A percentile compares a stretch with the other conserved stretches of the same genome.
These are phyloP conservation scores for Lasiodiplodia sp. DNA, from an alignment of 2,329 filamentous ascomycete genomes.

Conservation along the genomic window DNA sequence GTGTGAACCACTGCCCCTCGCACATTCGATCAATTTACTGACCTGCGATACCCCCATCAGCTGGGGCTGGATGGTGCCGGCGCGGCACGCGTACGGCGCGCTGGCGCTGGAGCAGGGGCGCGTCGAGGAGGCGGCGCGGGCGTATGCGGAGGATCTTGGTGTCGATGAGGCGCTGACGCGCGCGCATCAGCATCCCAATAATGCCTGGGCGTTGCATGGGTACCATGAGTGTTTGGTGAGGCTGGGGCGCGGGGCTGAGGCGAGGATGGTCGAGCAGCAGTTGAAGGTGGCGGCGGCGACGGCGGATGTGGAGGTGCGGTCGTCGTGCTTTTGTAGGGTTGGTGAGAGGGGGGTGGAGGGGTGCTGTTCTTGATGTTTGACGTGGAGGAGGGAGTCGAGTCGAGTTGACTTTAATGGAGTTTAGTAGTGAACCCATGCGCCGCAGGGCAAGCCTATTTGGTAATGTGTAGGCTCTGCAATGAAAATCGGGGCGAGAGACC, in stretches of 20 bases:
- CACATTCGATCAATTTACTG: no score
- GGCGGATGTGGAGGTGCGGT: conserved; percentile 65
- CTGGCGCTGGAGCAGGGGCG: conserved; percentile 70
- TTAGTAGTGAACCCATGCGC: no score
- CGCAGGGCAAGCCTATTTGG: no score
- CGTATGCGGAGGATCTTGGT: conserved; percentile 52
- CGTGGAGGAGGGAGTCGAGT: no score
- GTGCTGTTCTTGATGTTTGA: no score
- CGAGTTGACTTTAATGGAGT: no score
- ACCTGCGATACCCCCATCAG: no score
- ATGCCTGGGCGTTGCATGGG: conserved; percentile 78
- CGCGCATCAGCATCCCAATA: conserved; percentile 72
- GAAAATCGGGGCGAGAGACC: no score
- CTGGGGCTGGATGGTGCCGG: conserved; percentile 83
- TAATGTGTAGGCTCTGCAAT: no score
- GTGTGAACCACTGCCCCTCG: no score
- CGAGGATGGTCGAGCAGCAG: conserved; percentile 55
- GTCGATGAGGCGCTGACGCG: conserved; percentile 63
- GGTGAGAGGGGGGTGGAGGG: no score
- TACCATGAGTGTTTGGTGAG: conserved; percentile 72
- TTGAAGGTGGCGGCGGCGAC: conserved; percentile 61
- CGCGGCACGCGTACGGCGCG: conserved; percentile 73
- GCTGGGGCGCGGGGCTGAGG: conserved; percentile 59
- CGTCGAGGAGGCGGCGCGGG: conserved; percentile 47
- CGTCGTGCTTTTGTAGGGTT: conserved; percentile 64